These are phyloP conservation scores for Aschersonia sp. DNA, from an alignment of 2,329 filamentous ascomycete genomes.

Conservation along the genomic window DNA sequence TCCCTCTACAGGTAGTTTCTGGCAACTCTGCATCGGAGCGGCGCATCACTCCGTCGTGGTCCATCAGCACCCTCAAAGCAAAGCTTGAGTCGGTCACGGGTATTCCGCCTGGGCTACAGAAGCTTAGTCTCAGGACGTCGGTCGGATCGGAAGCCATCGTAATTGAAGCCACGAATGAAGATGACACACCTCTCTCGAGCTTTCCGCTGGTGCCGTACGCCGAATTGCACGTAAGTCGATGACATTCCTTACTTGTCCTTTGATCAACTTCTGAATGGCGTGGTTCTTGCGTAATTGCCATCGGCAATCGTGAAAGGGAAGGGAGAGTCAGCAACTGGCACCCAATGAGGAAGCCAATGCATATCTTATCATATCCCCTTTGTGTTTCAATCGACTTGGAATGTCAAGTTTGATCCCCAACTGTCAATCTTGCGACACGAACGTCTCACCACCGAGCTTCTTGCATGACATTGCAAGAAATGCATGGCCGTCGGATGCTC, in stretches of 20 bases:
- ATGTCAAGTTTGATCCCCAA: neutral
- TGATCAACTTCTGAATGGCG: neutral
- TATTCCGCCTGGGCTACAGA: constrained; percentile 68
- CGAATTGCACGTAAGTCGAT: constrained; percentile 59
- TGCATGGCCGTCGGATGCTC: neutral
- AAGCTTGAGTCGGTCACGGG: constrained; percentile 91
- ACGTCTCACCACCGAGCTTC: neutral
- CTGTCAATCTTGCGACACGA: neutral
- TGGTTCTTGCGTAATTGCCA: too few relatives aligned
- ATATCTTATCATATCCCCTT: neutral
- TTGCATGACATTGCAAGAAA: neutral
- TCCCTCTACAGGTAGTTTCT: constrained; percentile 62
- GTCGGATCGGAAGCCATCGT: constrained; percentile 42
- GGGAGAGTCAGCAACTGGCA: too few relatives aligned
- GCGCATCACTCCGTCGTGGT: constrained; percentile 86
- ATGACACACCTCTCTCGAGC: constrained; percentile 45
- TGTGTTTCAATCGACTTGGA: neutral
- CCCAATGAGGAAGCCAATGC: too few relatives aligned
- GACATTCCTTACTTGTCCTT: constrained; percentile 7
- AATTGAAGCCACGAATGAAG: constrained; percentile 60
- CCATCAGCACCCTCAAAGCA: constrained; percentile 65
- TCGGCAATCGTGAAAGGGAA: too few relatives aligned
- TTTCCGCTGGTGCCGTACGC: constrained; percentile 62
- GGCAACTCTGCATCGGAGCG: constrained; percentile 74
- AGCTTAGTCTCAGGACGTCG: constrained; percentile 52